These are phyloP conservation scores for Penicillium oxalicum DNA, from an alignment of 2,329 filamentous ascomycete genomes.

Conservation along the genomic window DNA sequence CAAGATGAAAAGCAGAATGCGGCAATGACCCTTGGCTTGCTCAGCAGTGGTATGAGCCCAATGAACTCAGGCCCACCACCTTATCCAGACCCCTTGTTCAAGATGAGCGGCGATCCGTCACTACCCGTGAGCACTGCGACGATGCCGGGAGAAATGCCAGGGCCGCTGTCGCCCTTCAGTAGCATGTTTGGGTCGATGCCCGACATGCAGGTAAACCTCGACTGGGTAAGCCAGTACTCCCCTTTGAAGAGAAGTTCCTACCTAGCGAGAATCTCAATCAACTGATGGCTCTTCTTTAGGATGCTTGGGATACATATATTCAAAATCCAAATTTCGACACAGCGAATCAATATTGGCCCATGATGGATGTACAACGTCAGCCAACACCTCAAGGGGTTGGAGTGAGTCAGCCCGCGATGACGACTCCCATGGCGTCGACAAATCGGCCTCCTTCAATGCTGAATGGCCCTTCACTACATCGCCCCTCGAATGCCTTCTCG, in stretches of 20 bases:
- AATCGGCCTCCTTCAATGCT: constrained; percentile 16
- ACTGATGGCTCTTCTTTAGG: constrained; percentile 36
- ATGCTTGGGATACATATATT: constrained; percentile 64
- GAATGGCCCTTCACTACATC: constrained; percentile 10
- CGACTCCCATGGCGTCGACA: constrained; percentile 18
- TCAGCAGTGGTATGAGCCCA: constrained; percentile 58
- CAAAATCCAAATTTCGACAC: constrained; percentile 50
- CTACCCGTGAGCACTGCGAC: constrained; percentile 20
- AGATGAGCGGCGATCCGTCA: constrained; percentile 24
- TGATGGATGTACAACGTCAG: constrained; percentile 29
- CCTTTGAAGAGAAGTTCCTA: neutral
- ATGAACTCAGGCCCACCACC: constrained; percentile 28
- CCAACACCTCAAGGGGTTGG: constrained; percentile 13
- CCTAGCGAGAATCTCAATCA: no score
- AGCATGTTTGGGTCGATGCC: constrained; percentile 51
- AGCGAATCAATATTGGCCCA: constrained; percentile 36
- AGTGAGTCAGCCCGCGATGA: constrained; percentile 14
- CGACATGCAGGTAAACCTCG: constrained; percentile 53
- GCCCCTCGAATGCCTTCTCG: constrained; percentile 12
- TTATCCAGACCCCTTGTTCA: constrained; percentile 27
- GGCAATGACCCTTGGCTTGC: constrained; percentile 64
- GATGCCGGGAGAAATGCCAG: constrained; percentile 32
- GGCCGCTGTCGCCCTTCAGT: constrained; percentile 48
- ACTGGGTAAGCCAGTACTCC: constrained; percentile 51
- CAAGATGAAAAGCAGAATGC: constrained; percentile 58